A percentile compares a stretch with the other conserved stretches of the same genome.
Evolutionary conservation across 495 filamentous ascomycete genomes (phyloP).

Genomic region (Penicillium fimorum): DNA sequence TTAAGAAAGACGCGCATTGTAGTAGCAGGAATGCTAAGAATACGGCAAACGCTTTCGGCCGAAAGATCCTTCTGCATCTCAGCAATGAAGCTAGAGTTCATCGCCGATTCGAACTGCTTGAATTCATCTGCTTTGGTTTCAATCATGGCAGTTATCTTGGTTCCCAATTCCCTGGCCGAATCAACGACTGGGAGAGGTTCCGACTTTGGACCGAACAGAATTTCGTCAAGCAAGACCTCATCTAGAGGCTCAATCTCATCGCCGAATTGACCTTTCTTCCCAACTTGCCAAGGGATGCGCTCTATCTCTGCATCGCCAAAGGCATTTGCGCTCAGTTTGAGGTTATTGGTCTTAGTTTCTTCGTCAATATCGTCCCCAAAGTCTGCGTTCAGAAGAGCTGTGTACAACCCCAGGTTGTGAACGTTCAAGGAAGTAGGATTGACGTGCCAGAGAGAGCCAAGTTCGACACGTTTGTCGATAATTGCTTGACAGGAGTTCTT

Average conservation of each 20-base stretch:
- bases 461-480: neutral
- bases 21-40: constrained; percentile 16
- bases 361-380: neutral
- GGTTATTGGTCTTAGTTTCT: neutral
- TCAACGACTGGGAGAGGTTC: neutral
- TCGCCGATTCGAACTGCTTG: neutral
- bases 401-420: constrained; percentile 6
- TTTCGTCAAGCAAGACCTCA: constrained; percentile 20
- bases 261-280: constrained; percentile 21
- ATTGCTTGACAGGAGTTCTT: constrained; percentile 6
- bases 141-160: neutral
- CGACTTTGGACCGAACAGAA: constrained; percentile 14
- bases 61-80: constrained; percentile 5
- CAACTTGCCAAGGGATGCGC: constrained; percentile 26
- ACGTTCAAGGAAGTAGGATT: neutral
- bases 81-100: neutral
- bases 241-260: constrained; percentile 22
- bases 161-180: neutral
- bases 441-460: constrained; percentile 4
- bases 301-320: constrained; percentile 22
- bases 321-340: neutral
- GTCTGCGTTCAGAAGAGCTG: constrained; percentile 1
- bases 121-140: neutral
- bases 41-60: constrained; percentile 20
- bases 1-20: constrained; percentile 23